These are phyloP conservation scores for Chlamydomonas asymmetrica DNA, from an alignment of 139 green algal genomes.

Conservation along the genomic window DNA sequence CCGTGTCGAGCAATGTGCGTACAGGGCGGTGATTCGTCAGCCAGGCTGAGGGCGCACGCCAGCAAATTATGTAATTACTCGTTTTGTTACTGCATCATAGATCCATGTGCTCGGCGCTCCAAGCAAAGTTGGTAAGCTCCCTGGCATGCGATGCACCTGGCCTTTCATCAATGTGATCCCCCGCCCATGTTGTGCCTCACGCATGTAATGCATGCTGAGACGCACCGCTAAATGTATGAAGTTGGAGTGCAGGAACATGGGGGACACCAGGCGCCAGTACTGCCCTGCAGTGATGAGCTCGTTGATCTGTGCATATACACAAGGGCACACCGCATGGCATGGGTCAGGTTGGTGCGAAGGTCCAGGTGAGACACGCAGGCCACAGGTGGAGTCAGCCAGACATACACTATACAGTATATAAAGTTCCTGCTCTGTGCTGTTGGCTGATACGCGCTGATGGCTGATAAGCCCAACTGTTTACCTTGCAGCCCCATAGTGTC, in stretches of 20 bases:
- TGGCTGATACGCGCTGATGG: background rate
- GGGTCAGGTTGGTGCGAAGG: background rate
- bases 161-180: too few species aligned
- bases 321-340: too few species aligned
- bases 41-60: too few species aligned
- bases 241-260: slow-evolving; percentile 74
- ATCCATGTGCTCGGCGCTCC: too few species aligned
- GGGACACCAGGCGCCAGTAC: slow-evolving; percentile 74
- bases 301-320: slow-evolving; percentile 81
- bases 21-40: too few species aligned
- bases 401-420: slow-evolving; percentile 8
- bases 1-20: too few species aligned
- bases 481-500: slow-evolving; percentile 53
- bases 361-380: background rate
- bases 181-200: too few species aligned
- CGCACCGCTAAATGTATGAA: slow-evolving; percentile 69
- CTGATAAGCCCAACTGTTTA: slow-evolving; percentile 7
- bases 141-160: too few species aligned
- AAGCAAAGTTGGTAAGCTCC: too few species aligned
- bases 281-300: slow-evolving; percentile 65
- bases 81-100: too few species aligned
- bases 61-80: too few species aligned
- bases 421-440: slow-evolving; percentile 14
- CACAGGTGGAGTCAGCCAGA: background rate
- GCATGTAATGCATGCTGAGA: too few species aligned